Conservation (phyloP, 352 stramenopile species). For the Pythium scleroteichum region DNA sequence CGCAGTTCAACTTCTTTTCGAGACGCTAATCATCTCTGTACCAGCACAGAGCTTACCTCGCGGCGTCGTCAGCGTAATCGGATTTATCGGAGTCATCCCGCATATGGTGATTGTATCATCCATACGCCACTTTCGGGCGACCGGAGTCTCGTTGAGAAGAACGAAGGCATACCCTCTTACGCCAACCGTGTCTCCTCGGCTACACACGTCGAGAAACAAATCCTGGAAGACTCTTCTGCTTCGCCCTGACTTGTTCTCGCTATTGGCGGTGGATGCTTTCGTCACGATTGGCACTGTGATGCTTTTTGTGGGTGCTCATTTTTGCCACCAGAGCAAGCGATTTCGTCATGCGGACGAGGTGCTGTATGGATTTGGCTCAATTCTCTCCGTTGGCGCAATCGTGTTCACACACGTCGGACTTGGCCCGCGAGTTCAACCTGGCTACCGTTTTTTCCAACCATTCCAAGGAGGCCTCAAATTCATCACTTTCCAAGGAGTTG, state of each 20-base stretch:
- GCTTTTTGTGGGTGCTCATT: constrained; percentile 40
- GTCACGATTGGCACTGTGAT: constrained; percentile 31
- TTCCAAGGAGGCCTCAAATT: constrained; percentile 51
- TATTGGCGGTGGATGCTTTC: constrained; percentile 32
- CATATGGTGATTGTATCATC: constrained; percentile 41
- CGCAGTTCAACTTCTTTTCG: constrained; percentile 49
- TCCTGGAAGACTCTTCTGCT: constrained; percentile 29
- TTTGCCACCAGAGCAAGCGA: constrained; percentile 23
- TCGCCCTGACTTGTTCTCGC: constrained; percentile 31
- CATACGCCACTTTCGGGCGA: constrained; percentile 33
- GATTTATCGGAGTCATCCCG: constrained; percentile 36
- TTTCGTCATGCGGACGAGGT: constrained; percentile 42
- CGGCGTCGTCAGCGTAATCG: constrained; percentile 37
- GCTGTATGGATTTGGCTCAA: constrained; percentile 48
- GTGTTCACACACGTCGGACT: constrained; percentile 40
- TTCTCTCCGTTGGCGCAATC: constrained; percentile 40
- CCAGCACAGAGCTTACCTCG: constrained; percentile 26
- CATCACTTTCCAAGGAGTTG: constrained; percentile 50
- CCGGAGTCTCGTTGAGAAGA: background rate
- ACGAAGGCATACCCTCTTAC: constrained; percentile 14
- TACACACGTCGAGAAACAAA: constrained; percentile 15
- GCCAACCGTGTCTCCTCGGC: constrained; percentile 14
- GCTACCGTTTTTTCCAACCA: constrained; percentile 48
- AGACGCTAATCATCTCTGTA: constrained; percentile 41
- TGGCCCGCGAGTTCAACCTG: constrained; percentile 36